Evolutionary conservation across 495 filamentous ascomycete species (phyloP).

Genomic region (Pyrenopolyporus hunteri): DNA sequence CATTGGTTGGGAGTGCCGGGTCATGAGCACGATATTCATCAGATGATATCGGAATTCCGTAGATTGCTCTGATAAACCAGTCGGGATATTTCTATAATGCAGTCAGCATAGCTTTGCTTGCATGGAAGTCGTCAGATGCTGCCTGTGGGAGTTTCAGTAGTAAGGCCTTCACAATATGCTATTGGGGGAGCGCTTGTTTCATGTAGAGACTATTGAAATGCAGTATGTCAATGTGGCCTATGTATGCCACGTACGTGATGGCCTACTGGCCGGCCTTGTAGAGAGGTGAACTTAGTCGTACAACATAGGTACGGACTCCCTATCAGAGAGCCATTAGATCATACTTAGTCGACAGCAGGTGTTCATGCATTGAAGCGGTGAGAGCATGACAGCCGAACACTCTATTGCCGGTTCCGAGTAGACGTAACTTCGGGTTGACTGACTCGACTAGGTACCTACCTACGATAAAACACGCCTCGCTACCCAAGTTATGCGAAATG

Average conservation of each 20-base stretch:
- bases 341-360: slow-evolving; percentile 7
- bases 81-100: slow-evolving; percentile 24
- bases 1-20: slow-evolving; percentile 18
- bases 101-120: slow-evolving; percentile 26
- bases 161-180: slow-evolving; percentile 8
- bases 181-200: slow-evolving; percentile 41
- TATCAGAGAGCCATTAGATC: slow-evolving; percentile 9
- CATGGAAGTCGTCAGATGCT: slow-evolving; percentile 33
- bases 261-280: slow-evolving; percentile 8
- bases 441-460: background rate
- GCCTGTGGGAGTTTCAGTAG: slow-evolving; percentile 32
- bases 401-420: slow-evolving; percentile 19
- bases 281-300: slow-evolving; percentile 10
- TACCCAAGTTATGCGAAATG: slow-evolving; percentile 3
- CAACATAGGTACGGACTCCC: slow-evolving; percentile 12
- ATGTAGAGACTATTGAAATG: slow-evolving; percentile 33
- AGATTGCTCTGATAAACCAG: slow-evolving; percentile 18
- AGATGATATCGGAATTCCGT: slow-evolving; percentile 30
- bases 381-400: slow-evolving; percentile 10
- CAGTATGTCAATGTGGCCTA: slow-evolving; percentile 23
- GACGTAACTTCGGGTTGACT: slow-evolving; percentile 8
- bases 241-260: slow-evolving; percentile 40
- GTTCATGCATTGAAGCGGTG: slow-evolving; percentile 32
- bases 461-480: slow-evolving; percentile 6
- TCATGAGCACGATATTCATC: slow-evolving; percentile 15